Conservation (phyloP, 192 early-diverging fungal species). For the Paraglomus brasilianum region DNA sequence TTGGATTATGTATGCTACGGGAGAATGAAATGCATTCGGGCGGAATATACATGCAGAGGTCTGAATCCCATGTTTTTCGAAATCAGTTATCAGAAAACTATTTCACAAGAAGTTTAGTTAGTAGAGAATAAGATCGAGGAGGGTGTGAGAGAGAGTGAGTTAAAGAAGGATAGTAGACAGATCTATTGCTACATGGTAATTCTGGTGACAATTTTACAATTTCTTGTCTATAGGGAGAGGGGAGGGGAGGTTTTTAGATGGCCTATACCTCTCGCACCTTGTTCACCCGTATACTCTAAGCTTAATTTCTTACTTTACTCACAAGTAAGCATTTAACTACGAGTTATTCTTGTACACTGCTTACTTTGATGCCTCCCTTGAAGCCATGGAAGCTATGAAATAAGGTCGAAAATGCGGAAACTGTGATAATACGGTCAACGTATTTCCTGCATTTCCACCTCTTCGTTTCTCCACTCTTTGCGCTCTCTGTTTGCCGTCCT, state of each 20-base stretch:
- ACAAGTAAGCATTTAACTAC: background rate
- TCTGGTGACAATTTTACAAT: too few species aligned
- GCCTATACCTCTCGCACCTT: too few species aligned
- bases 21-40: conserved; percentile 36
- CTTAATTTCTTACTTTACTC: too few species aligned
- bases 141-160: too few species aligned
- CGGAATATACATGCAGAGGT: conserved; percentile 47
- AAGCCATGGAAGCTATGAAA: conserved; percentile 54
- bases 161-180: too few species aligned
- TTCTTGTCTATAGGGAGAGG: too few species aligned
- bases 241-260: too few species aligned
- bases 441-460: conserved; percentile 65
- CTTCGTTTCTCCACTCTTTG: conserved; percentile 57
- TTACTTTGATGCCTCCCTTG: conserved; percentile 49
- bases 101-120: background rate
- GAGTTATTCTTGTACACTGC: background rate
- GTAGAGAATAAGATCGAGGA: too few species aligned
- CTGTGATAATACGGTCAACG: conserved; percentile 55
- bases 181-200: too few species aligned
- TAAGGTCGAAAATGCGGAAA: conserved; percentile 40
- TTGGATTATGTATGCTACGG: conserved; percentile 62
- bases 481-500: conserved; percentile 62
- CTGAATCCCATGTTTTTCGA: conserved; percentile 45
- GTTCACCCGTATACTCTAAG: too few species aligned
- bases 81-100: conserved; percentile 38